Base-by-base conservation (phyloP, 2,329 filamentous ascomycete species). In the Sarocladium strictum region DNA sequence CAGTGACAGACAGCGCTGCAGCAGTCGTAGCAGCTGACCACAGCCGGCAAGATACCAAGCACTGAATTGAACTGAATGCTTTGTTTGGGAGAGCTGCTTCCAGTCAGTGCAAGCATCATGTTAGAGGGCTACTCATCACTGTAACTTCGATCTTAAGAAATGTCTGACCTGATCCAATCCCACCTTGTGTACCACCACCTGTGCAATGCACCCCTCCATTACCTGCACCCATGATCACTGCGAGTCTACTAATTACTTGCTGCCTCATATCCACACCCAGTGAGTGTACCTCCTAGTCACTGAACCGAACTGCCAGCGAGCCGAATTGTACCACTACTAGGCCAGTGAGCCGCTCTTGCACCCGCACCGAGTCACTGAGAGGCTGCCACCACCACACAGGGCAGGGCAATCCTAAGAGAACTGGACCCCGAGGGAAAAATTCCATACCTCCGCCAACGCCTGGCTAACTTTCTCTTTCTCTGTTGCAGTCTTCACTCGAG, bases 371-470 rank as follows among this genome's bases (percentile, higher is more conserved):
- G 29, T 32, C 29, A 32, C 29, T 32, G 29, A 6, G 29, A 32
- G 21, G 41, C 32, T n/a, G 19, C 15, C 43, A 49, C 43, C 43
- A 51, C 47, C 47, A 35, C 47, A 51, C 47, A 51, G 47, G 47
- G 47, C 47, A 51, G 47, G 47, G 47, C 27, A 51, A 27, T 49
- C 47, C 23, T 10, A 35, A 35, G 27, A 51, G 47, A 51, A 51
- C 47, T 51, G 27, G 47, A 51, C 47, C 47, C 47, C 47, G 47
- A 51, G 47, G 47, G 47, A 51, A 51, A 51, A 51, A 51, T 51
- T 51, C 47, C 47, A 51, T 51, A 35, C 29, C 24, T 47, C 43
- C 43, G 43, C 43, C 24, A 29, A 47, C 11, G 5, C 17, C 23
- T 19, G 10, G 47, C 47, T 32, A 32, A 23, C 27, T 51, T 35